Conservation (phyloP, 345 rosid genomes). For the Aegle marmelos region DNA sequence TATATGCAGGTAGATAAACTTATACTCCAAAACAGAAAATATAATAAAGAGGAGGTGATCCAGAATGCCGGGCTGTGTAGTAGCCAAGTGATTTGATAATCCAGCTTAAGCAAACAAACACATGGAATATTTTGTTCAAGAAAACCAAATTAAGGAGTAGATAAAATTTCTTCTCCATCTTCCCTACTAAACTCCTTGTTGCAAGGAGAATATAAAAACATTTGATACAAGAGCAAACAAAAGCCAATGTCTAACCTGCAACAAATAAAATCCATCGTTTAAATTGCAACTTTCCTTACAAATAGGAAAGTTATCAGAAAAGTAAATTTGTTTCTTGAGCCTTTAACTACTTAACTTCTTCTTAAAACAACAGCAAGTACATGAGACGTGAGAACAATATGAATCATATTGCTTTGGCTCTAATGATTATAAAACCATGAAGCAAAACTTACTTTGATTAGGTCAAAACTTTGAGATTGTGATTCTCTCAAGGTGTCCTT, state of each 20-base stretch:
- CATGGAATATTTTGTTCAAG: no score
- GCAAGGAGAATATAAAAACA: background rate
- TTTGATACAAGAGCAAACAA: background rate
- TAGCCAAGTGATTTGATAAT: no score
- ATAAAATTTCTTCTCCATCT: no score
- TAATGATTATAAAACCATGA: no score
- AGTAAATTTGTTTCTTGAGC: background rate
- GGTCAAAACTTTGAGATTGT: conserved; percentile 59
- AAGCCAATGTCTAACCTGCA: background rate
- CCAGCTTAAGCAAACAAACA: no score
- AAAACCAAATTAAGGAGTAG: no score
- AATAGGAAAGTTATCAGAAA: background rate
- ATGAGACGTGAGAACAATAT: no score
- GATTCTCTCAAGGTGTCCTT: conserved; percentile 73
- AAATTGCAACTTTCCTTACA: background rate
- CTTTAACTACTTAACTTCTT: background rate
- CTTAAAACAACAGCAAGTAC: background rate
- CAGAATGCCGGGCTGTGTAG: no score
- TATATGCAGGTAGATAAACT: no score
- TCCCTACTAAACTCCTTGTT: no score
- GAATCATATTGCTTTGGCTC: background rate
- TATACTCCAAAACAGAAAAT: no score
- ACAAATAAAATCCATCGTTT: background rate
- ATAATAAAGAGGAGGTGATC: no score
- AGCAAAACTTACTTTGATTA: conserved; percentile 53